Percentiles rank a stretch among this genome's conserved stretches.
Conservation (phyloP, 371 early-diverging fungal species). For the Rhizomucor pusillus region DNA sequence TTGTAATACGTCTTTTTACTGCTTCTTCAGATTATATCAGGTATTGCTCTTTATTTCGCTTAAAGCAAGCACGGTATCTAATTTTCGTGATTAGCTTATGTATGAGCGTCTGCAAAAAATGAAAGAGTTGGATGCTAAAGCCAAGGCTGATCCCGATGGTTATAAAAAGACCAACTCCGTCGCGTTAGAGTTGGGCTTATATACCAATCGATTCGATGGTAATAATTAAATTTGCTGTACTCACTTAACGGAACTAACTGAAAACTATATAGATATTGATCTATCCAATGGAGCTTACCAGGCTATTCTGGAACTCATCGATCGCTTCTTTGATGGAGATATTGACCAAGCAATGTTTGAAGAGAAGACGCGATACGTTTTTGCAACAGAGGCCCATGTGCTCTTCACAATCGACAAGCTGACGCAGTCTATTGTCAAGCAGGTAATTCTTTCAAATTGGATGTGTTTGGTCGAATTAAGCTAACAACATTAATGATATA, state of each 20-base stretch:
- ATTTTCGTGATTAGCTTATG: constrained; percentile 50
- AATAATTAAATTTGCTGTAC: constrained; percentile 4
- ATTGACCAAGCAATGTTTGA: constrained; percentile 89
- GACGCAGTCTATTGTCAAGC: constrained; percentile 74
- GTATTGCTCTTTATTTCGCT: constrained; percentile 26
- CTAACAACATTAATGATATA: too few relatives aligned
- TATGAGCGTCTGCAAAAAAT: constrained; percentile 81
- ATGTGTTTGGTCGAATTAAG: not conserved
- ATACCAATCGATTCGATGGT: constrained; percentile 55
- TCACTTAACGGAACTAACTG: not conserved
- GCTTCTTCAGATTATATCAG: constrained; percentile 87
- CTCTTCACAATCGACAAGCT: constrained; percentile 89
- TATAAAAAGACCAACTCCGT: constrained; percentile 68
- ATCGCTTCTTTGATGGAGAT: constrained; percentile 77
- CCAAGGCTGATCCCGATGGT: constrained; percentile 54
- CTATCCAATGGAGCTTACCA: constrained; percentile 66
- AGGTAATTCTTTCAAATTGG: constrained; percentile 44
- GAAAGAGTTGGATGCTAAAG: constrained; percentile 66
- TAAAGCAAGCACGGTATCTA: not conserved
- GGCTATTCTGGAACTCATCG: constrained; percentile 73
- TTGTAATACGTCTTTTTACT: constrained; percentile 79
- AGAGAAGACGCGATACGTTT: constrained; percentile 84
- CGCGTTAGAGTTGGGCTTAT: constrained; percentile 81
- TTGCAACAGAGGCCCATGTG: constrained; percentile 82
- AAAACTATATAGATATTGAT: constrained; percentile 39